These are phyloP conservation scores for Paraglomus brasilianum DNA, from an alignment of 192 early-diverging fungal species.

Conservation along the genomic window DNA sequence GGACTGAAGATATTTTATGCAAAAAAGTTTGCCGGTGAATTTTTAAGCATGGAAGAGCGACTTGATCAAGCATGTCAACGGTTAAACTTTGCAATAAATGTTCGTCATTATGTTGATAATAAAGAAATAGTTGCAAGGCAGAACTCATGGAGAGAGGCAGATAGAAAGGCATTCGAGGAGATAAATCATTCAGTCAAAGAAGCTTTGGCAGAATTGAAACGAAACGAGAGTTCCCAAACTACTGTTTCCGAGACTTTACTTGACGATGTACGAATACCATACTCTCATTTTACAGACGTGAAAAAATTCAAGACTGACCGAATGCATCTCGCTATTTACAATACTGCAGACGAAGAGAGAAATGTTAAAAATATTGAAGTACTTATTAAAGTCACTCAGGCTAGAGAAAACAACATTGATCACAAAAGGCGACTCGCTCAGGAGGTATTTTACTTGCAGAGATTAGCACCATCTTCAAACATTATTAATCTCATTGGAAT, in stretches of 20 bases:
- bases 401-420: neutral
- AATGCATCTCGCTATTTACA: conserved; percentile 17
- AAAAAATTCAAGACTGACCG: conserved; percentile 20
- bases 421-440: conserved; percentile 7
- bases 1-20: conserved; percentile 29
- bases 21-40: conserved; percentile 28
- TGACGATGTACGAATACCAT: neutral
- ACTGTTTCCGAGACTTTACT: neutral
- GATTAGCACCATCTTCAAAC: conserved; percentile 24
- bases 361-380: neutral
- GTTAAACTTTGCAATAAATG: conserved; percentile 21
- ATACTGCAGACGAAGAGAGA: conserved; percentile 2
- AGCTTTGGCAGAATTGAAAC: conserved; percentile 21
- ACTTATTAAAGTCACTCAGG: conserved; percentile 20
- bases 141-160: conserved; percentile 21
- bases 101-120: conserved; percentile 26
- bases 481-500: conserved; percentile 27
- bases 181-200: conserved; percentile 28
- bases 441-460: conserved; percentile 26
- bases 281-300: neutral
- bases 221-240: neutral
- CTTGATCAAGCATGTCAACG: conserved; percentile 26
- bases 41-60: conserved; percentile 25
- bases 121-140: conserved; percentile 14
- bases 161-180: conserved; percentile 19